Percentiles rank a stretch among this genome's conserved stretches.
phyloP scores from a whole-genome alignment of 306 rosid genomes.

The Clitoria ternatea region DNA sequence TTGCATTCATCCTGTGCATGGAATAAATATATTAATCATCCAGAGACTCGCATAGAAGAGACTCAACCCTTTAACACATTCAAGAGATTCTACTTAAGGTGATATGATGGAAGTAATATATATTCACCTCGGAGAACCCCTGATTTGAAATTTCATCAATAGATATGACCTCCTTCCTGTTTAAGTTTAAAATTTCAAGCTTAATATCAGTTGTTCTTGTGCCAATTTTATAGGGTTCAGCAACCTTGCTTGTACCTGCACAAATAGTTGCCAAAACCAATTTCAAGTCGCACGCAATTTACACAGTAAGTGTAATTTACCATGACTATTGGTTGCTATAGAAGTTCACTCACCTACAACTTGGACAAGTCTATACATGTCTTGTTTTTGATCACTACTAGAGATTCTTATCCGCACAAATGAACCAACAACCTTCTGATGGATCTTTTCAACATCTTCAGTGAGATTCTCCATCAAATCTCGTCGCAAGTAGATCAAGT shows the following conservation, averaged over 20 bases:
- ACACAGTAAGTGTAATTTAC: slow-evolving; percentile 2
- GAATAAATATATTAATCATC: slow-evolving; percentile 29
- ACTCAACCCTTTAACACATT: slow-evolving; percentile 2
- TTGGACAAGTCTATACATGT: slow-evolving; percentile 90
- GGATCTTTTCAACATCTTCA: slow-evolving; percentile 57
- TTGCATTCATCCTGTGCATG: slow-evolving; percentile 80
- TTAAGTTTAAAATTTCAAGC: slow-evolving; percentile 86
- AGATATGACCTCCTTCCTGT: slow-evolving; percentile 70
- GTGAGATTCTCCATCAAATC: slow-evolving; percentile 57
- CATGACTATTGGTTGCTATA: slow-evolving; percentile 1
- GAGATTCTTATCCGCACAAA: slow-evolving; percentile 80
- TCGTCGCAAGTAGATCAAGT: slow-evolving; percentile 74
- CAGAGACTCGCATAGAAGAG: neutral
- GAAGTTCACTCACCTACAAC: slow-evolving; percentile 62
- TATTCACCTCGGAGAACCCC: slow-evolving; percentile 77
- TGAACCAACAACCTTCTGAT: slow-evolving; percentile 77
- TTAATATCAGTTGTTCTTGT: slow-evolving; percentile 53
- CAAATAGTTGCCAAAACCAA: slow-evolving; percentile 26
- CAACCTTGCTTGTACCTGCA: slow-evolving; percentile 77
- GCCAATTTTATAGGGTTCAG: slow-evolving; percentile 67
- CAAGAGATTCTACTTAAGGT: neutral
- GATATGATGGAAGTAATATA: slow-evolving; percentile 6
- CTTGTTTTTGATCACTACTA: slow-evolving; percentile 69
- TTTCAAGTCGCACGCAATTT: slow-evolving; percentile 11
- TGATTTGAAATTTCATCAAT: slow-evolving; percentile 79